A percentile compares a stretch with the other conserved stretches of the same genome.
These are phyloP conservation scores for Glutinoglossum americanum DNA, from an alignment of 495 filamentous ascomycete species.

Conservation along the genomic window DNA sequence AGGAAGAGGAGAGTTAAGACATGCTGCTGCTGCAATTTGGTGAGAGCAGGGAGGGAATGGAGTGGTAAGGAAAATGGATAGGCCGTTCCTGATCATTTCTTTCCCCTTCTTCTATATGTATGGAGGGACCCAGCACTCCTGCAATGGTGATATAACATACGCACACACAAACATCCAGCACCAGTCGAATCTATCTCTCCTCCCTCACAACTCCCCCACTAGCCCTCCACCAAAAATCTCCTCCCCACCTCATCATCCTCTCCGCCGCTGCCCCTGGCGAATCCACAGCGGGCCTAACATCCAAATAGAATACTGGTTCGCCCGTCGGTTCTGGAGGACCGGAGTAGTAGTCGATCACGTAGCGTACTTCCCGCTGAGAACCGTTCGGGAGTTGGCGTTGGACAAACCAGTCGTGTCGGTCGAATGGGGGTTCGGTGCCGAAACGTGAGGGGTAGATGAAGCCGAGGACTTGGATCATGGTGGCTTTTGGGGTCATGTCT, in stretches of 20 bases:
- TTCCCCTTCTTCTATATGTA: neutral
- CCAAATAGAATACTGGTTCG: conserved; percentile 88
- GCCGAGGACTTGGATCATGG: conserved; percentile 54
- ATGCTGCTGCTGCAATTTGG: too few relatives aligned
- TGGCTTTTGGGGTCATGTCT: conserved; percentile 79
- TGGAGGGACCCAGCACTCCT: neutral
- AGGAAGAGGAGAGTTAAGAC: too few relatives aligned
- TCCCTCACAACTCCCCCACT: conserved; percentile 35
- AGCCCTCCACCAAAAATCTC: conserved; percentile 81
- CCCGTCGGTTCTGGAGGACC: conserved; percentile 70
- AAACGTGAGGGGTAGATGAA: conserved; percentile 61
- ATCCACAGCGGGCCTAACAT: conserved; percentile 89
- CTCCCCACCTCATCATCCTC: conserved; percentile 71
- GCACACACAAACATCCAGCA: neutral
- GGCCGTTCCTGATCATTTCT: too few relatives aligned
- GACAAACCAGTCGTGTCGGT: conserved; percentile 94
- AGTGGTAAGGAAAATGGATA: neutral
- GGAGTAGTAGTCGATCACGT: conserved; percentile 96
- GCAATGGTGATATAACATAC: neutral
- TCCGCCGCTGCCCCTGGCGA: conserved; percentile 59
- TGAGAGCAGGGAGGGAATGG: neutral
- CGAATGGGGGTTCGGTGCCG: conserved; percentile 64
- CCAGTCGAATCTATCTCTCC: neutral
- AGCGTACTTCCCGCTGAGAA: conserved; percentile 51
- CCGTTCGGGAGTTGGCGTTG: conserved; percentile 39